Base-by-base conservation (phyloP, 441 rosid genomes). In the Erodium texanum region DNA sequence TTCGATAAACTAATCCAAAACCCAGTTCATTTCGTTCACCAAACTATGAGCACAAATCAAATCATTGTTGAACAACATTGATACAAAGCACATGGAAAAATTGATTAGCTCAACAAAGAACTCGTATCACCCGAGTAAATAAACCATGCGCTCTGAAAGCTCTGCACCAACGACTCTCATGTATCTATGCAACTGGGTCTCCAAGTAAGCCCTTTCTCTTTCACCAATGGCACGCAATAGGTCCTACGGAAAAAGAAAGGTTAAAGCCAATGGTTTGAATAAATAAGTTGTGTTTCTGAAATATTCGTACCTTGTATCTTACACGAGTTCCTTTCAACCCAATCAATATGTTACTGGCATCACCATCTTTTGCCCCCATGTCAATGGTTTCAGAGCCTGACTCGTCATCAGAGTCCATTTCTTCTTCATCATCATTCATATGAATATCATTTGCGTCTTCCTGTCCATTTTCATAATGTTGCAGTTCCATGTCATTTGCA, bases 131-230 rank as follows among this genome's bases (percentile, higher is more conserved):
- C 72, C 79, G 15, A 87, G 88, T 58, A 83, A 77, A 79, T 83
- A 86, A 36, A 85, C 85, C 82, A 84, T 87, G 68, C 77, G 85
- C 83, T 84, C 82, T 0, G 93, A 84, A 66, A 90, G 78, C 76
- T 87, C 85, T 65, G 62, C 74, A 41, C 98, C 96, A 0, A 93
- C 93, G 34, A 73, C 85, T 68, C 71, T 82, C 73, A 56, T 68
- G 71, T 87, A 90, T 65, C 72, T 80, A 23, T n/a, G 76, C 84
- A 90, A 70, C 77, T 76, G 87, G 18, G 84, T 24, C 66, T 87
- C 91, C 73, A 89, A 66, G 79, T 77, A 77, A 20, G 70, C 68
- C 78, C 79, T 65, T 61, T 76, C 73, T 0, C 1, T 45, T 24
- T 70, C 67, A 59, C 69, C 80, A 22, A 83, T 54, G 74, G 78